A percentile compares a stretch with the other conserved stretches of the same genome.
Evolutionary conservation across 139 green algal species (phyloP).

Genomic region (Trebouxia sp.): DNA sequence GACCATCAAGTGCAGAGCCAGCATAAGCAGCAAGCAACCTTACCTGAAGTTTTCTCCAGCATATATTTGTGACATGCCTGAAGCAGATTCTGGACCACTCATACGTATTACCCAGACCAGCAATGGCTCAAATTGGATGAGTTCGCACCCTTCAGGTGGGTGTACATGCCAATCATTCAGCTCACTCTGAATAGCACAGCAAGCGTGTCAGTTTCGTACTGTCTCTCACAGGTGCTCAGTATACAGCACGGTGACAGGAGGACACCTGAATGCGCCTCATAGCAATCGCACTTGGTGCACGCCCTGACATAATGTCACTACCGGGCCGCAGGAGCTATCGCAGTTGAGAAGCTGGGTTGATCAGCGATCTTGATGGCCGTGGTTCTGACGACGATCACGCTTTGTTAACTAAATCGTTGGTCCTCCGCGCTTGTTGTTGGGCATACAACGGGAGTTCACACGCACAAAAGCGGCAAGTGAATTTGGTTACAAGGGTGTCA

Average conservation of each 20-base stretch:
- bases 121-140: slow-evolving; percentile 78
- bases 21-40: not conserved
- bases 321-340: not conserved
- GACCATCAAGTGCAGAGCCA: no score
- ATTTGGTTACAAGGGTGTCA: no score
- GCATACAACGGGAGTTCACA: no score
- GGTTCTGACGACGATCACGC: not conserved
- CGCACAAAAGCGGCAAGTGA: no score
- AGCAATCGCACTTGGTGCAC: not conserved
- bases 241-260: no score
- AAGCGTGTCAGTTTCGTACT: no score
- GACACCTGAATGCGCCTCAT: slow-evolving; percentile 8
- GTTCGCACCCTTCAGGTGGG: slow-evolving; percentile 73
- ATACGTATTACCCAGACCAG: slow-evolving; percentile 72
- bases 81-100: slow-evolving; percentile 56
- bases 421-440: no score
- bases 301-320: not conserved
- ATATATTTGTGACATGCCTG: slow-evolving; percentile 51
- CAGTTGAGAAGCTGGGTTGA: no score
- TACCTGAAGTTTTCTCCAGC: slow-evolving; percentile 43
- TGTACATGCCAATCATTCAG: slow-evolving; percentile 76
- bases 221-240: no score
- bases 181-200: slow-evolving; percentile 77
- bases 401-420: no score
- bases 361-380: not conserved